Conservation (phyloP, 2,329 filamentous ascomycete genomes). For the Curvularia spicifera region DNA sequence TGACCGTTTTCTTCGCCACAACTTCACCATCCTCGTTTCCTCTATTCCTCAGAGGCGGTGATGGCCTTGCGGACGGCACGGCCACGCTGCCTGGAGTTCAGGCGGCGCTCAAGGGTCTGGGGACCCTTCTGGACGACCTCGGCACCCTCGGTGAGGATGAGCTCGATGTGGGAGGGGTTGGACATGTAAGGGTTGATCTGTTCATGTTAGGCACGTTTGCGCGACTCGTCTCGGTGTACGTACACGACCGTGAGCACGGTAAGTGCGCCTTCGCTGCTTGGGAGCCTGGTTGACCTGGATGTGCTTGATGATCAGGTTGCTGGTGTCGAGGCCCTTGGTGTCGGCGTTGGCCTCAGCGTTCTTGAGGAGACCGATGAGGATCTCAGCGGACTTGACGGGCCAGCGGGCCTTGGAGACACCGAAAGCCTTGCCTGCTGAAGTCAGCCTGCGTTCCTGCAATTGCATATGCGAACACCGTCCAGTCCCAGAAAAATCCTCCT, state of each 20-base stretch:
- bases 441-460: constrained; percentile 26
- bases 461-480: constrained; percentile 5
- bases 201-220: constrained; percentile 20
- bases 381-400: constrained; percentile 99
- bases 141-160: constrained; percentile 97
- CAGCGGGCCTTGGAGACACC: constrained; percentile 98
- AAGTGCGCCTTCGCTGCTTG: constrained; percentile 98
- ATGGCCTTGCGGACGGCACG: constrained; percentile 66
- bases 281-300: constrained; percentile 99
- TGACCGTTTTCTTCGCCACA: constrained; percentile 37
- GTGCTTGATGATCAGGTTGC: constrained; percentile 98
- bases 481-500: background rate
- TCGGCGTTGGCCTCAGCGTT: constrained; percentile 56
- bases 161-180: constrained; percentile 99
- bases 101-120: constrained; percentile 70
- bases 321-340: constrained; percentile 70
- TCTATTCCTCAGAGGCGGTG: constrained; percentile 56
- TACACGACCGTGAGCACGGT: constrained; percentile 99
- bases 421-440: constrained; percentile 86
- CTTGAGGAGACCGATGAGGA: constrained; percentile 88
- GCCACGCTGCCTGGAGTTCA: constrained; percentile 93
- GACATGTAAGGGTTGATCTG: constrained; percentile 99
- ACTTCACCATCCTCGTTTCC: constrained; percentile 22
- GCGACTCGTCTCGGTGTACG: constrained; percentile 54
- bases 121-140: constrained; percentile 94